Percentiles rank a stretch among this genome's conserved stretches.
Evolutionary conservation across 305 asterid species (phyloP).

Genomic region (Fraxinus sp.): DNA sequence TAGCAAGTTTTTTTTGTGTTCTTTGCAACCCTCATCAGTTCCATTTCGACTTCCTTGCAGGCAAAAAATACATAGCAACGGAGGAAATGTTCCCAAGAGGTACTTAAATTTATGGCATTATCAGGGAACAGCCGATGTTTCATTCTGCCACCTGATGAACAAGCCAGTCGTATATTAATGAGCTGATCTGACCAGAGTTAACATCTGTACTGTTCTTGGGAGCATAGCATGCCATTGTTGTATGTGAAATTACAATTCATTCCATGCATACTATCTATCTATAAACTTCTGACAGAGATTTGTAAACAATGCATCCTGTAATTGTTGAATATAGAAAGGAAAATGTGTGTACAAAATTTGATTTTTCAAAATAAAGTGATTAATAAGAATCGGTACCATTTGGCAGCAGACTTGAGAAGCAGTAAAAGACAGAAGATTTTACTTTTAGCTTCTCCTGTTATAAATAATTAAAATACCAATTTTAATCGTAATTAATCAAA

Average conservation of each 20-base stretch:
- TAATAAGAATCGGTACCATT: neutral
- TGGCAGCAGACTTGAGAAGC: neutral
- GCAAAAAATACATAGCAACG: slow-evolving; percentile 29
- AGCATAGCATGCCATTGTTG: slow-evolving; percentile 21
- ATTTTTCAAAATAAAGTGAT: neutral
- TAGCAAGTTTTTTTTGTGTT: neutral
- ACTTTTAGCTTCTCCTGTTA: neutral
- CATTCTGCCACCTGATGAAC: neutral
- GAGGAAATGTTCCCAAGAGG: slow-evolving; percentile 3
- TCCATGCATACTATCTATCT: slow-evolving; percentile 5
- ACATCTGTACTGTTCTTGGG: neutral
- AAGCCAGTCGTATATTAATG: neutral
- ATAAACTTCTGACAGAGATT: neutral
- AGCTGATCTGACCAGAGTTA: slow-evolving; percentile 16
- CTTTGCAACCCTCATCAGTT: slow-evolving; percentile 5
- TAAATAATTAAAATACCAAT: no score
- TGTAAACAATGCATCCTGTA: neutral
- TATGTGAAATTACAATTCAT: slow-evolving; percentile 5
- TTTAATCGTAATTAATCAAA: no score
- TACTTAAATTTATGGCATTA: neutral
- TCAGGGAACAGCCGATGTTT: slow-evolving; percentile 5
- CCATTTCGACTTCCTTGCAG: slow-evolving; percentile 21
- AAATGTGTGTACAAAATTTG: slow-evolving; percentile 6
- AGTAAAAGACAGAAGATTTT: neutral
- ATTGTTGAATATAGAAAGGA: neutral